Evolutionary conservation across 257 asterid species (phyloP).

Genomic region (Vinca minor): DNA sequence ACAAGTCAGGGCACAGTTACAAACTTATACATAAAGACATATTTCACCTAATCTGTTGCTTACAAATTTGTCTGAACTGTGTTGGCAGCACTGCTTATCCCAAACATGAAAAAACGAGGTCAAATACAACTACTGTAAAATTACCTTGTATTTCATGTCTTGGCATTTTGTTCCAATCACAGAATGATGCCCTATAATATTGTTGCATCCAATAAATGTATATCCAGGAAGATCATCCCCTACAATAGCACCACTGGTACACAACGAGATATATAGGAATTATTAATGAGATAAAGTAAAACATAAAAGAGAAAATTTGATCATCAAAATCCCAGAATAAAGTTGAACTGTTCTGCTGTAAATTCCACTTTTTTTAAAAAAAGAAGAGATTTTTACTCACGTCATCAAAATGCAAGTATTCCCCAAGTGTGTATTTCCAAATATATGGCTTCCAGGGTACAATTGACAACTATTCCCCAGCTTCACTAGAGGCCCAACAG

Average conservation of each 20-base stretch:
- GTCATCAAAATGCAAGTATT: slow-evolving; percentile 69
- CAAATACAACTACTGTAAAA: background rate
- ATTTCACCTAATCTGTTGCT: too few species aligned
- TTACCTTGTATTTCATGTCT: slow-evolving; percentile 82
- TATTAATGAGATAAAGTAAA: background rate
- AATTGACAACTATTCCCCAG: slow-evolving; percentile 65
- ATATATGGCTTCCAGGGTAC: slow-evolving; percentile 75
- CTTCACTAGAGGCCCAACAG: slow-evolving; percentile 67
- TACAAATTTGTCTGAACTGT: background rate
- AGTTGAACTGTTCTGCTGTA: background rate
- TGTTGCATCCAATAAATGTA: slow-evolving; percentile 68
- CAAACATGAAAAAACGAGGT: background rate
- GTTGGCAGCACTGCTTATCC: background rate
- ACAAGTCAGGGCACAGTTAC: background rate
- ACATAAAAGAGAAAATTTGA: background rate
- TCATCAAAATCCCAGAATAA: background rate
- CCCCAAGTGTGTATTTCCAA: slow-evolving; percentile 70
- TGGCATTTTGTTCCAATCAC: slow-evolving; percentile 87
- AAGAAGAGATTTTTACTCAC: slow-evolving; percentile 30
- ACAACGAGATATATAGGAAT: background rate
- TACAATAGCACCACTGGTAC: slow-evolving; percentile 73
- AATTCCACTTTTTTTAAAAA: too few species aligned
- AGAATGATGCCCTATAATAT: slow-evolving; percentile 78
- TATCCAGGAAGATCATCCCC: slow-evolving; percentile 92
- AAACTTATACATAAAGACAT: background rate